Conservation (phyloP, 2,329 filamentous ascomycete genomes). For the Thermomyces lanuginosus region DNA sequence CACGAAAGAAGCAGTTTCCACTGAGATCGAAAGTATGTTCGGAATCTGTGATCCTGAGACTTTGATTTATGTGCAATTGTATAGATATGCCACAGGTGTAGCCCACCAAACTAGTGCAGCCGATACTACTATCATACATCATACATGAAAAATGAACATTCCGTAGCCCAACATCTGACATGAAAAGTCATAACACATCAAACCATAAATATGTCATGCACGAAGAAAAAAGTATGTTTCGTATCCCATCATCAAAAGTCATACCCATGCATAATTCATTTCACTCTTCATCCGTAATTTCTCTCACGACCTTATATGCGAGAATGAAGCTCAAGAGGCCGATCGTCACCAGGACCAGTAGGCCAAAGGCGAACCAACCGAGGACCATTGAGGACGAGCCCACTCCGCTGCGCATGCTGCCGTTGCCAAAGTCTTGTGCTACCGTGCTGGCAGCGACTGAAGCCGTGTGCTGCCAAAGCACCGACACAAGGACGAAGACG, state of each 20-base stretch:
- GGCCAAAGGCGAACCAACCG: conserved; percentile 89
- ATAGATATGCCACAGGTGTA: no score
- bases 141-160: no score
- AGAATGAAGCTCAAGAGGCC: conserved; percentile 91
- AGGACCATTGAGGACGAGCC: conserved; percentile 93
- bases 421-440: conserved; percentile 82
- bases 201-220: no score
- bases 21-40: no score
- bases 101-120: no score
- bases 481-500: conserved; percentile 49
- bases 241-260: neutral
- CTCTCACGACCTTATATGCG: conserved; percentile 65
- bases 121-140: no score
- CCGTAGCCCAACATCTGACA: no score
- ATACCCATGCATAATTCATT: conserved; percentile 1
- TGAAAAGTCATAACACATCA: no score
- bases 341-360: conserved; percentile 90
- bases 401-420: conserved; percentile 69
- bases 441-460: conserved; percentile 90
- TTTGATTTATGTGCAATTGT: no score
- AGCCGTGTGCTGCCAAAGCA: conserved; percentile 60
- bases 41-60: no score
- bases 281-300: conserved; percentile 34
- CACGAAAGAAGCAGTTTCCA: no score
- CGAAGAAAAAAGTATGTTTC: no score